These are phyloP conservation scores for Vigna radiata DNA, from an alignment of 306 rosid genomes.

Conservation along the genomic window DNA sequence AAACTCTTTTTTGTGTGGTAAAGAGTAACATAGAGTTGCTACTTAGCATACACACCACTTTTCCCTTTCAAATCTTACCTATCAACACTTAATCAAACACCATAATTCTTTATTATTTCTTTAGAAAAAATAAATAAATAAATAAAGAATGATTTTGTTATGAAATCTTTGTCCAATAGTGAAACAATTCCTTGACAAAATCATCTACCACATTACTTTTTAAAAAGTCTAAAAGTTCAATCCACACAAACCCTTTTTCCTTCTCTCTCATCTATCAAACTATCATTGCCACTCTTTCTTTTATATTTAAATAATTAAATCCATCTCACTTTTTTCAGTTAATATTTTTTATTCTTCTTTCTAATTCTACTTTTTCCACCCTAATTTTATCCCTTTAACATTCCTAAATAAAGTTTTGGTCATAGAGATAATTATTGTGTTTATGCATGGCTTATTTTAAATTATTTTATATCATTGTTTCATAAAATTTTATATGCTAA, in stretches of 20 bases:
- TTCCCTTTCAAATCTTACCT: constrained; percentile 54
- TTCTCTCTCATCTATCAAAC: not conserved
- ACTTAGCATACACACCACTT: constrained; percentile 43
- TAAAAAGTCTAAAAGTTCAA: constrained; percentile 40
- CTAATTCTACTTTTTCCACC: not conserved
- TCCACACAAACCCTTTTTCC: constrained; percentile 22
- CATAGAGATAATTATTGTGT: no score
- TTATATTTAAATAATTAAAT: not conserved
- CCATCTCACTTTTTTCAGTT: no score
- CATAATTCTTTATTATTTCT: constrained; percentile 7
- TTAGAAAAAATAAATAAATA: not conserved
- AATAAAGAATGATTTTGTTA: constrained; percentile 41
- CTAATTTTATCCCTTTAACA: not conserved
- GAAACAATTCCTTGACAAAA: constrained; percentile 41
- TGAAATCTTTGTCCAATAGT: constrained; percentile 48
- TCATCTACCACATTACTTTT: constrained; percentile 45
- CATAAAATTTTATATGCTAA: no score
- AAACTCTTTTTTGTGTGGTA: constrained; percentile 47
- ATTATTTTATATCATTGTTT: no score
- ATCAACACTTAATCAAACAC: constrained; percentile 26
- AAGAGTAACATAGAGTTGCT: constrained; percentile 57
- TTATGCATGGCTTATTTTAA: no score
- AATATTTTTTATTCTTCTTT: not conserved
- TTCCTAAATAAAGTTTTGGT: not conserved
- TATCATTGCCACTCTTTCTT: not conserved